Conservation (phyloP, 331 rosid species). For the Cucumis variabilis region DNA sequence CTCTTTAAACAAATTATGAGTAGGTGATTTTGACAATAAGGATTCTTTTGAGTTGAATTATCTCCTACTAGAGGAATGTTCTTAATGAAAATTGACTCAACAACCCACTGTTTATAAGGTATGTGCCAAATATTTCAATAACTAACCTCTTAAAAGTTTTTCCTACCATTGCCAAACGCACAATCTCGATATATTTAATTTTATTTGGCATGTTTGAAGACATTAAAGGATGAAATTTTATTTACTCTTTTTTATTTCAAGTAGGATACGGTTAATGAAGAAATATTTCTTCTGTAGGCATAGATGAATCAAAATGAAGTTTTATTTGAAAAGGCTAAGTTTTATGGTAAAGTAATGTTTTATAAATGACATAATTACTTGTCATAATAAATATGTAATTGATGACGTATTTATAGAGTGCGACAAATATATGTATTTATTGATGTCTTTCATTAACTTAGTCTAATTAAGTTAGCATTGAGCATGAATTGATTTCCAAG, state of each 20-base stretch:
- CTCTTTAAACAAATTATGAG: background rate
- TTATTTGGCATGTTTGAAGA: background rate
- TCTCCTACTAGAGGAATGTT: background rate
- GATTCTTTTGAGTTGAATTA: background rate
- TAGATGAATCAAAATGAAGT: background rate
- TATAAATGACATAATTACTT: background rate
- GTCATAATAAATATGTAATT: background rate
- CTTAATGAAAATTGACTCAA: constrained; percentile 28
- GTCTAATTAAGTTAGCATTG: no score
- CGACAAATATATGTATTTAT: no score
- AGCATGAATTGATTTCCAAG: no score
- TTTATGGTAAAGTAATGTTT: background rate
- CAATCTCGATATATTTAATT: background rate
- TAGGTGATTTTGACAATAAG: background rate
- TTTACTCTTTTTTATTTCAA: background rate
- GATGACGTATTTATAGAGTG: no score
- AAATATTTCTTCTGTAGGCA: background rate
- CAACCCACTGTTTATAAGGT: background rate
- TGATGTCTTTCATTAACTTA: no score
- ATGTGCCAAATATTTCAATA: background rate
- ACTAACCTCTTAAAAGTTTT: background rate
- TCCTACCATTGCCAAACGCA: constrained; percentile 19
- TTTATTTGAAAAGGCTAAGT: background rate
- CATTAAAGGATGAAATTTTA: no score
- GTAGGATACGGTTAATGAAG: background rate